Percentiles rank a stretch among this genome's conserved stretches.
Evolutionary conservation across 169 alveolate genomes (phyloP).

Genomic region (Theileria equi): DNA sequence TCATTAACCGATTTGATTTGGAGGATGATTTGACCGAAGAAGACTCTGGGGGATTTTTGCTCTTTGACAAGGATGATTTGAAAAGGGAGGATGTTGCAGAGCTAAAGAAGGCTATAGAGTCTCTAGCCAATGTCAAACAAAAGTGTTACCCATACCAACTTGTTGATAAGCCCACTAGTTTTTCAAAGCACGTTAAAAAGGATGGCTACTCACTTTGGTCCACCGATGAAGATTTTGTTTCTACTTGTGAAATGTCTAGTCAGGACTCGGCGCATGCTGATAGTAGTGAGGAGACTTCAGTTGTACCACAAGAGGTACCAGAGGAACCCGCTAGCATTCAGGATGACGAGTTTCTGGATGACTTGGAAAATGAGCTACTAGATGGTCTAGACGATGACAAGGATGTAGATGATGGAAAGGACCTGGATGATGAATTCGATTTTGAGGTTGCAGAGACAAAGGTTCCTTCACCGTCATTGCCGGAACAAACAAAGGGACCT

Average conservation of each 20-base stretch:
- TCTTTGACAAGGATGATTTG: slow-evolving; percentile 13
- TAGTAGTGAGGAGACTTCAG: no score
- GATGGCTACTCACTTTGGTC: not conserved
- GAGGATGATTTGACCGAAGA: not conserved
- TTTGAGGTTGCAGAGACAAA: slow-evolving; percentile 13
- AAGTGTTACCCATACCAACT: slow-evolving; percentile 25
- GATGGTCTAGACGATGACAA: not conserved
- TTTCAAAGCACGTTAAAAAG: not conserved
- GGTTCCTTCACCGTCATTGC: slow-evolving; percentile 16
- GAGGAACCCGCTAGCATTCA: not conserved
- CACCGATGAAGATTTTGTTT: not conserved
- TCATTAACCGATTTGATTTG: slow-evolving; percentile 5
- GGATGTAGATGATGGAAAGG: slow-evolving; percentile 9
- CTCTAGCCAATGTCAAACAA: not conserved
- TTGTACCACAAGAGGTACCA: no score
- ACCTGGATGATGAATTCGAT: slow-evolving; percentile 52
- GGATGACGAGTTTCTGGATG: slow-evolving; percentile 1
- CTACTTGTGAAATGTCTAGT: no score
- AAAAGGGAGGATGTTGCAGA: not conserved
- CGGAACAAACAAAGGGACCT: not conserved
- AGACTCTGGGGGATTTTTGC: not conserved
- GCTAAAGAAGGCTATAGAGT: not conserved
- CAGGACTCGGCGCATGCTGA: no score
- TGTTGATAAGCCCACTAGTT: slow-evolving; percentile 1
- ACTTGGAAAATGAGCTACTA: not conserved